These are phyloP conservation scores for Ceratobasidium sp. DNA, from an alignment of 1,284 basidiomycete species.

Conservation along the genomic window DNA sequence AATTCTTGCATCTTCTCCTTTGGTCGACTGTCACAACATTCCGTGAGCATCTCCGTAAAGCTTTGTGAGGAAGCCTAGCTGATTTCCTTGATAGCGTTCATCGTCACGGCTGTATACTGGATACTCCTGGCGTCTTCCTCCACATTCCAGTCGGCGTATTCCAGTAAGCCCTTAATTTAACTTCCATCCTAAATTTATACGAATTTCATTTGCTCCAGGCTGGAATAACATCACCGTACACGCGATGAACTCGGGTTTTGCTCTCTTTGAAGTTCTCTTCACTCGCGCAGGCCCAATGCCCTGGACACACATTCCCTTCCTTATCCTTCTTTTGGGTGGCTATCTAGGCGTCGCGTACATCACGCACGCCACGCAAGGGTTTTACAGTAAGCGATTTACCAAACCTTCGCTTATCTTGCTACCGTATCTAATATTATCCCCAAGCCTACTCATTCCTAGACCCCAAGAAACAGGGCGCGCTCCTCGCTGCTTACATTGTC, in stretches of 20 bases:
- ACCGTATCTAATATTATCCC: background rate
- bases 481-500: conserved; percentile 63
- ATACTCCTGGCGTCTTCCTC: conserved; percentile 59
- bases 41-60: conserved; percentile 59
- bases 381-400: conserved; percentile 64
- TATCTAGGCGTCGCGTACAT: conserved; percentile 77
- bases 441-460: conserved; percentile 63
- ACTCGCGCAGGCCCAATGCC: conserved; percentile 64
- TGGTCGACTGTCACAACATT: conserved; percentile 65
- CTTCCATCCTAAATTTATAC: conserved; percentile 50
- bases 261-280: conserved; percentile 66
- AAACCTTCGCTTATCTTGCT: background rate
- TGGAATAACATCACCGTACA: conserved; percentile 72
- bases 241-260: conserved; percentile 67
- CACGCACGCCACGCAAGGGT: conserved; percentile 65
- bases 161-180: conserved; percentile 15
- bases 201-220: conserved; percentile 52
- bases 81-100: conserved; percentile 60
- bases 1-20: conserved; percentile 67
- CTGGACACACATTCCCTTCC: conserved; percentile 63
- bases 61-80: conserved; percentile 30
- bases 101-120: conserved; percentile 78
- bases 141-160: conserved; percentile 58
- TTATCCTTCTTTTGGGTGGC: conserved; percentile 62
- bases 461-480: conserved; percentile 53